These are phyloP conservation scores for Spathaspora girioi DNA, from an alignment of 805 yeast genomes.

Conservation along the genomic window DNA sequence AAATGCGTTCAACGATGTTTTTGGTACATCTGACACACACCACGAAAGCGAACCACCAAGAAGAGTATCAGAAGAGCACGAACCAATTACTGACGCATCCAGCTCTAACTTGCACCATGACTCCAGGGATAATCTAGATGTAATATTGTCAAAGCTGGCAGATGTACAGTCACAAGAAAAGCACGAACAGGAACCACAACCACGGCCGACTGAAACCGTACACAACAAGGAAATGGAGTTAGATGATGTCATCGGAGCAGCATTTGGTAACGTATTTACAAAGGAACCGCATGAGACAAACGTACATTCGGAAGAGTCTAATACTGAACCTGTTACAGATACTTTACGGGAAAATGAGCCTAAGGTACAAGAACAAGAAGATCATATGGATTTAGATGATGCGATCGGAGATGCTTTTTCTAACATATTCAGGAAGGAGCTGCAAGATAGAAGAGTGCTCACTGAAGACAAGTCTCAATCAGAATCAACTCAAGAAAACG, in stretches of 20 bases:
- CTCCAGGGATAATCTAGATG: conserved; percentile 7
- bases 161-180: not conserved
- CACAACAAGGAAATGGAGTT: conserved; percentile 10
- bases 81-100: not conserved
- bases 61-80: not conserved
- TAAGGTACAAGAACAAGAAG: not conserved
- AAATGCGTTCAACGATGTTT: not conserved
- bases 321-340: not conserved
- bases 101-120: not conserved
- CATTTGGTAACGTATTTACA: conserved; percentile 12
- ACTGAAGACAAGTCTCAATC: not conserved
- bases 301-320: not conserved
- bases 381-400: conserved; percentile 2
- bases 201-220: not conserved
- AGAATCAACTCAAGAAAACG: not conserved
- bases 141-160: not conserved
- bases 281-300: not conserved
- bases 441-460: not conserved
- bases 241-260: conserved; percentile 29
- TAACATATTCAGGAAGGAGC: not conserved
- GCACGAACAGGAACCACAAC: not conserved
- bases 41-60: not conserved
- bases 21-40: not conserved
- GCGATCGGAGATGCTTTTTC: conserved; percentile 7
- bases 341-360: not conserved